These are phyloP conservation scores for Paxillus ammoniavirescens DNA, from an alignment of 768 basidiomycete genomes.

Conservation along the genomic window DNA sequence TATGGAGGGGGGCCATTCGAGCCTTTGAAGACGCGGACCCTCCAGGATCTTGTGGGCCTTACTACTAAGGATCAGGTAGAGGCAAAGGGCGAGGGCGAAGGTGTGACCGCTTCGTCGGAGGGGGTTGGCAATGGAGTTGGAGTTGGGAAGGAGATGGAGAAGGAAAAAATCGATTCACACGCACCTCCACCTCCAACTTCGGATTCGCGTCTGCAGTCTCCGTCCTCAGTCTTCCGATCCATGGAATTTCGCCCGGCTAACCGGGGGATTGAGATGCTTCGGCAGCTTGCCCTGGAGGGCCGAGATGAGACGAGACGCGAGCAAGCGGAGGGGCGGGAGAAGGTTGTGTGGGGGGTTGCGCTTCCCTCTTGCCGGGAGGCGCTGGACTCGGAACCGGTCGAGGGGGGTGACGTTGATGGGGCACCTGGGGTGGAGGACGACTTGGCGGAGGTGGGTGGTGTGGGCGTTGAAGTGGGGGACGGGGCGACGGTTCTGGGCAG, in stretches of 20 bases:
- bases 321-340: conserved; percentile 42
- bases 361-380: background rate
- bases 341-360: conserved; percentile 40
- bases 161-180: background rate
- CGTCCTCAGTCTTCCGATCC: conserved; percentile 14
- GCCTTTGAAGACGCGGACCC: background rate
- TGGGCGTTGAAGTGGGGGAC: background rate
- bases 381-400: background rate
- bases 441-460: background rate
- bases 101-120: no score
- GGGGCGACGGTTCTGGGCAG: background rate
- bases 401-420: background rate
- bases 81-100: conserved; percentile 3
- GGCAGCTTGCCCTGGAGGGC: conserved; percentile 48
- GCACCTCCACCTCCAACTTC: background rate
- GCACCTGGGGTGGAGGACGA: background rate
- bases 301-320: conserved; percentile 38
- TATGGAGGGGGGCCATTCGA: conserved; percentile 17
- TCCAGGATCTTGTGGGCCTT: no score
- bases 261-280: conserved; percentile 36
- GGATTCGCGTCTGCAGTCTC: background rate
- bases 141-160: background rate
- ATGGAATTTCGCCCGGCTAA: conserved; percentile 37
- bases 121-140: no score
- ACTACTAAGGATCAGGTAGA: background rate